Evolutionary conservation across 352 stramenopile species (phyloP).

Genomic region (Phytophthora tubulina): DNA sequence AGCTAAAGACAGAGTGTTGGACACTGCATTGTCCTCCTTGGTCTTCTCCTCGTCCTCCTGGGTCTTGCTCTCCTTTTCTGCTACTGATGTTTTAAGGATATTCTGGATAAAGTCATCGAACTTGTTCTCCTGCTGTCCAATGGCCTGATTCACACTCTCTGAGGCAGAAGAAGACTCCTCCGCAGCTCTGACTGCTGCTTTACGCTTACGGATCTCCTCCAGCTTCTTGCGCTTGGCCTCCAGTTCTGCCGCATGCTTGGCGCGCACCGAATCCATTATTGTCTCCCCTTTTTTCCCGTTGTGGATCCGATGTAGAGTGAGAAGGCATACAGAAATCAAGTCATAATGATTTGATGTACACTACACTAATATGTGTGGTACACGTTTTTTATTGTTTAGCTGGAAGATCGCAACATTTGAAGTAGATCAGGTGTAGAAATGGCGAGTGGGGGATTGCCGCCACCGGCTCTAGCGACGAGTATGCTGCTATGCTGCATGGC

Average conservation of each 20-base stretch:
- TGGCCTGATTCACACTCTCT: conserved; percentile 64
- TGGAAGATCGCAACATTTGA: conserved; percentile 18
- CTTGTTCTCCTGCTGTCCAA: conserved; percentile 77
- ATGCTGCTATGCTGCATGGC: conserved; percentile 57
- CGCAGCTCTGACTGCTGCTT: conserved; percentile 68
- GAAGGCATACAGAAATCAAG: conserved; percentile 14
- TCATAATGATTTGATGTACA: background rate
- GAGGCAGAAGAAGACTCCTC: conserved; percentile 53
- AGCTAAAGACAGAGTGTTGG: conserved; percentile 63
- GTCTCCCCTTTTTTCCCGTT: conserved; percentile 2
- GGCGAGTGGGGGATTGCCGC: background rate
- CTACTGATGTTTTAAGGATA: conserved; percentile 72
- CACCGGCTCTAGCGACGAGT: conserved; percentile 29
- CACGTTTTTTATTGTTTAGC: background rate
- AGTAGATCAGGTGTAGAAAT: conserved; percentile 1
- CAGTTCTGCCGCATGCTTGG: conserved; percentile 87
- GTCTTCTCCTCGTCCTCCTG: conserved; percentile 8
- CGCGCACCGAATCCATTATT: conserved; percentile 76
- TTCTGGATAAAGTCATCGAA: conserved; percentile 91
- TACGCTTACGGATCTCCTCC: conserved; percentile 90
- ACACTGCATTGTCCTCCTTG: conserved; percentile 45
- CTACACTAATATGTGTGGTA: background rate
- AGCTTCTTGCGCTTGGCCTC: conserved; percentile 91
- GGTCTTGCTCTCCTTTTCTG: conserved; percentile 31
- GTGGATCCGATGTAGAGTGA: conserved; percentile 13